A percentile compares a stretch with the other conserved stretches of the same genome.
Conservation (phyloP, 352 stramenopile species). For the Phytophthora capsici region DNA sequence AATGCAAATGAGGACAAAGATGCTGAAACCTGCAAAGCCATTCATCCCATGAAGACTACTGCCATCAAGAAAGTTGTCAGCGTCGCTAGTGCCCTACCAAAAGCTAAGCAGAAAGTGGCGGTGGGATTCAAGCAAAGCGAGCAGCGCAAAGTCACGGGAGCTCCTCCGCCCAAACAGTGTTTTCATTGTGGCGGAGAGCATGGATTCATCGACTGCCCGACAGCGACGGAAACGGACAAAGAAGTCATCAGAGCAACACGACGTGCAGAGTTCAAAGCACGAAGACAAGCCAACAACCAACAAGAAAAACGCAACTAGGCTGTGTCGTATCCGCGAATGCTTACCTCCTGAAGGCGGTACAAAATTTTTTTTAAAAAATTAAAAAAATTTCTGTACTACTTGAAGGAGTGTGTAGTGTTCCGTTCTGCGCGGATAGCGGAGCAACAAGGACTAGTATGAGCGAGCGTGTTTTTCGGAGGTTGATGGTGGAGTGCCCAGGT, state of each 20-base stretch:
- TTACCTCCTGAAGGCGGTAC: conserved; percentile 4
- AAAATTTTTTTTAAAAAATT: no score
- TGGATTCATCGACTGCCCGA: conserved; percentile 7
- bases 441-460: conserved; percentile 9
- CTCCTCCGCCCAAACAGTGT: background rate
- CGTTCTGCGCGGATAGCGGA: conserved; percentile 6
- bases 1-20: background rate
- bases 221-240: conserved; percentile 16
- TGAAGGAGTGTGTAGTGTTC: conserved; percentile 9
- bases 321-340: conserved; percentile 7
- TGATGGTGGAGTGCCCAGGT: background rate
- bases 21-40: background rate
- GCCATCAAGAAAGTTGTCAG: background rate
- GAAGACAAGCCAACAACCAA: background rate
- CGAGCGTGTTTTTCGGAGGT: conserved; percentile 3
- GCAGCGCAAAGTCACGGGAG: background rate
- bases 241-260: conserved; percentile 11
- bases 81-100: background rate
- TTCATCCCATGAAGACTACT: conserved; percentile 6
- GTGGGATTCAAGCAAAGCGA: background rate
- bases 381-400: no score
- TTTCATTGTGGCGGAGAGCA: conserved; percentile 15
- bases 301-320: conserved; percentile 1
- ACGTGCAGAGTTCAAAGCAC: conserved; percentile 2
- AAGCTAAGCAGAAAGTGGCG: background rate